phyloP scores from a whole-genome alignment of 371 early-diverging fungal genomes.

The Saksenaea oblongispora region DNA sequence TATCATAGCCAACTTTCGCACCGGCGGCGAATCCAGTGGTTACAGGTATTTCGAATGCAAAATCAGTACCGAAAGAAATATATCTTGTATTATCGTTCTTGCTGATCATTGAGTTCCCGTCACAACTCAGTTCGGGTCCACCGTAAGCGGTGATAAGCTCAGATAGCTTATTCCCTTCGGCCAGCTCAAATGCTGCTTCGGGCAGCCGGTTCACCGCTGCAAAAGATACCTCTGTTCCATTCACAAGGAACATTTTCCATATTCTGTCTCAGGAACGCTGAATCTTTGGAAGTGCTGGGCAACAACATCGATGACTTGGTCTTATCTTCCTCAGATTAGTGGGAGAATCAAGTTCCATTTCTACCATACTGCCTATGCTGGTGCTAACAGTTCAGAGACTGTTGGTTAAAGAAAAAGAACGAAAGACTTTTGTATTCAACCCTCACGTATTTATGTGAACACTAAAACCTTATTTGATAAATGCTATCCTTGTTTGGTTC shows the following conservation, averaged over 20 bases:
- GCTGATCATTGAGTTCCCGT: background rate
- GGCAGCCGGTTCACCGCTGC: background rate
- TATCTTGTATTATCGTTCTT: background rate
- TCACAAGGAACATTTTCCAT: background rate
- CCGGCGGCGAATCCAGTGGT: background rate
- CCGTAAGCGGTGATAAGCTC: background rate
- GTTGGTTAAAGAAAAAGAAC: too few species aligned
- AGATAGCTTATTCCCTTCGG: background rate
- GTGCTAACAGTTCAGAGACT: too few species aligned
- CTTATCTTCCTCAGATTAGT: too few species aligned
- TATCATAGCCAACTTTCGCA: background rate
- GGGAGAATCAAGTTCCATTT: too few species aligned
- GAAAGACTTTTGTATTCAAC: too few species aligned
- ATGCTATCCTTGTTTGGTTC: too few species aligned
- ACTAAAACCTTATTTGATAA: too few species aligned
- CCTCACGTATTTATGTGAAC: too few species aligned
- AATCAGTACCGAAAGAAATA: background rate
- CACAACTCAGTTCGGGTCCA: background rate
- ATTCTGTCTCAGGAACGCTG: background rate
- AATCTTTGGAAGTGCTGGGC: too few species aligned
- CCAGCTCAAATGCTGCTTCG: background rate
- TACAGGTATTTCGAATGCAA: background rate
- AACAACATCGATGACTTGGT: slow-evolving; percentile 8
- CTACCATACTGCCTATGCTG: too few species aligned
- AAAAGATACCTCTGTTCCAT: background rate